Conservation (phyloP, 768 basidiomycete species). For the Tephrocybe sp. region DNA sequence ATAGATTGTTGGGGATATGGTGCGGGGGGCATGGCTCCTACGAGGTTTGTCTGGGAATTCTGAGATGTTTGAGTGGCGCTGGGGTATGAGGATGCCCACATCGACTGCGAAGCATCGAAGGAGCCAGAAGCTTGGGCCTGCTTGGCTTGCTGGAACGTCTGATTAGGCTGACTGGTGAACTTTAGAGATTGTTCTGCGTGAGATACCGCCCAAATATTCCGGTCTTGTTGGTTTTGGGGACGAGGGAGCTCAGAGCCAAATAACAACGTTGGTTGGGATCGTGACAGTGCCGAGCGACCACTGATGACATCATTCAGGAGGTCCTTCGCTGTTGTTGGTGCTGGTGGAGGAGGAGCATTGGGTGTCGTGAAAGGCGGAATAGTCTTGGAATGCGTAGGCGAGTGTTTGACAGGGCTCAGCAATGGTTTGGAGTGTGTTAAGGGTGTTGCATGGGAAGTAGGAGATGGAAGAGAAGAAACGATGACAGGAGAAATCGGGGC, state of each 20-base stretch:
- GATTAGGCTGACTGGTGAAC: constrained; percentile 31
- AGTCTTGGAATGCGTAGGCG: constrained; percentile 27
- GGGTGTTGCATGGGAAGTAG: constrained; percentile 31
- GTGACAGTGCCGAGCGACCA: constrained; percentile 21
- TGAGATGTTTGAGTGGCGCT: constrained; percentile 28
- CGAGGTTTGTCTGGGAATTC: constrained; percentile 28
- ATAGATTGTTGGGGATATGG: constrained; percentile 12
- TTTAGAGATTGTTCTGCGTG: constrained; percentile 44
- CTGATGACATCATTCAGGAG: constrained; percentile 56
- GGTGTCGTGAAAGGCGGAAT: constrained; percentile 18
- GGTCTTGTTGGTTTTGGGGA: constrained; percentile 38
- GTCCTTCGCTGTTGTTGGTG: constrained; percentile 61
- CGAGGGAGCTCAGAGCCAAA: constrained; percentile 50
- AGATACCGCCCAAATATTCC: constrained; percentile 69
- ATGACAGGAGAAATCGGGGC: constrained; percentile 25
- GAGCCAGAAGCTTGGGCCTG: constrained; percentile 22
- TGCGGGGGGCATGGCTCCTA: constrained; percentile 17
- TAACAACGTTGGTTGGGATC: constrained; percentile 41
- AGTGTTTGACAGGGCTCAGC: constrained; percentile 29
- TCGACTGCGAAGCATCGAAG: constrained; percentile 31
- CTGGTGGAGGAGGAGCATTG: constrained; percentile 24
- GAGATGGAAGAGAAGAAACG: constrained; percentile 29
- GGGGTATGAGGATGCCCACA: constrained; percentile 33
- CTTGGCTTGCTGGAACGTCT: constrained; percentile 28
- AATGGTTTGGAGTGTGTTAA: constrained; percentile 31